Percentiles rank a stretch among this genome's conserved stretches.
Evolutionary conservation across 768 basidiomycete genomes (phyloP).

Genomic region (Crassisporium funariophilum): DNA sequence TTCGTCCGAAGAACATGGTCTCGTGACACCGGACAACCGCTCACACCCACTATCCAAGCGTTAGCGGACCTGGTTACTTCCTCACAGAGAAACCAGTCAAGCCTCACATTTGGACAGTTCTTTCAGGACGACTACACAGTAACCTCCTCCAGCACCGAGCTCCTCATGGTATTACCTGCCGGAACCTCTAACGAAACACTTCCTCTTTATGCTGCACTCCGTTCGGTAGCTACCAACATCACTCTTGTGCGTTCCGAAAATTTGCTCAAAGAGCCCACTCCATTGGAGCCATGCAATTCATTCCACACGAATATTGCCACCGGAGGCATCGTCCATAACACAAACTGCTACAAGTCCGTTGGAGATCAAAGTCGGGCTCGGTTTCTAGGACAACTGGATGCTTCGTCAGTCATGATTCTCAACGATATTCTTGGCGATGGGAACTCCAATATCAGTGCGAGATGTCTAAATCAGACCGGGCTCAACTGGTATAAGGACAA

Average conservation of each 20-base stretch:
- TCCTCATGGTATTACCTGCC: conserved; percentile 2
- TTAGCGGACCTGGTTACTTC: conserved; percentile 7
- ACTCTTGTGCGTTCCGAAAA: conserved; percentile 15
- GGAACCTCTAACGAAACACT: neutral
- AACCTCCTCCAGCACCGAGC: conserved; percentile 11
- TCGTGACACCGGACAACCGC: neutral
- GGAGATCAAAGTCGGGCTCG: conserved; percentile 2
- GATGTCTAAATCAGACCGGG: conserved; percentile 15
- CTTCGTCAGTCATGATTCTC: conserved; percentile 16
- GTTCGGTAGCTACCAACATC: conserved; percentile 6
- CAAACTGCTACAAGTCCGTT: conserved; percentile 11
- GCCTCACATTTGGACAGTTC: conserved; percentile 10
- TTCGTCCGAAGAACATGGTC: conserved; percentile 15
- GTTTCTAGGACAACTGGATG: conserved; percentile 19
- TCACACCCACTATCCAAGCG: conserved; percentile 1
- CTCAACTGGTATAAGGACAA: conserved; percentile 14
- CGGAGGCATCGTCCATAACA: conserved; percentile 13
- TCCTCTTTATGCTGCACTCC: conserved; percentile 1
- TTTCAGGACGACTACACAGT: conserved; percentile 8
- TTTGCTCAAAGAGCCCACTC: conserved; percentile 8
- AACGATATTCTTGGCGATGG: conserved; percentile 19
- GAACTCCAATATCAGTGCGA: conserved; percentile 9
- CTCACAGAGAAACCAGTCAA: conserved; percentile 12
- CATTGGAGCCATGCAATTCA: conserved; percentile 9
- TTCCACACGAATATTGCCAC: conserved; percentile 13